Conservation (phyloP, 768 basidiomycete genomes). For the Galerina marginata region DNA sequence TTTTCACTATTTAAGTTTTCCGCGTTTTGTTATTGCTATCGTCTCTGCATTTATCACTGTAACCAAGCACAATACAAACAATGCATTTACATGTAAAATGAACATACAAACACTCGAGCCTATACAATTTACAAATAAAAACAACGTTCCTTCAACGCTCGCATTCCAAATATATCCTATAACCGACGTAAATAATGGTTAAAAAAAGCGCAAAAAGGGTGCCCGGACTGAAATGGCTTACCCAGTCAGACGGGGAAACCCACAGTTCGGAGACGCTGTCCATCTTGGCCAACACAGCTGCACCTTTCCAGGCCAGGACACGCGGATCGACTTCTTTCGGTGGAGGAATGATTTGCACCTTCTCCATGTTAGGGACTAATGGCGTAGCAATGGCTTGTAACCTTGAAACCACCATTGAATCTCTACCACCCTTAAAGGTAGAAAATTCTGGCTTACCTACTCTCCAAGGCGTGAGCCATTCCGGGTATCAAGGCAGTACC, state of each 20-base stretch:
- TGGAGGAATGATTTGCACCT: conserved; percentile 91
- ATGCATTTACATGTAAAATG: background rate
- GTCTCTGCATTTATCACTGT: conserved; percentile 23
- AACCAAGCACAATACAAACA: conserved; percentile 11
- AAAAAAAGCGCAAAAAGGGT: background rate
- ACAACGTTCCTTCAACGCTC: conserved; percentile 81
- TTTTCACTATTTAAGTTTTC: background rate
- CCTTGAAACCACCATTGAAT: conserved; percentile 37
- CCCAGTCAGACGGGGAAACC: conserved; percentile 89
- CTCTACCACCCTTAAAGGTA: background rate
- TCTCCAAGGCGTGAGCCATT: conserved; percentile 85
- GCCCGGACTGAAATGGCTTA: conserved; percentile 30
- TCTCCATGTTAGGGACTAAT: conserved; percentile 82
- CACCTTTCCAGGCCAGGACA: conserved; percentile 95
- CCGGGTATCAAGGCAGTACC: conserved; percentile 83
- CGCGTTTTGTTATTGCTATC: background rate
- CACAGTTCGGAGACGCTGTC: conserved; percentile 90
- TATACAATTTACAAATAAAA: conserved; percentile 65
- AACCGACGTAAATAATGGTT: conserved; percentile 8
- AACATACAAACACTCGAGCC: background rate
- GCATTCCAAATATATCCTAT: conserved; percentile 79
- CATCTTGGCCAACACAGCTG: conserved; percentile 88
- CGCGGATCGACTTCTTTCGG: conserved; percentile 92
- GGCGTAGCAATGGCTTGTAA: conserved; percentile 86
- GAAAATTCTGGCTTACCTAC: conserved; percentile 58